These are phyloP conservation scores for Chamaenerion angustifolium DNA, from an alignment of 345 rosid genomes.

Conservation along the genomic window DNA sequence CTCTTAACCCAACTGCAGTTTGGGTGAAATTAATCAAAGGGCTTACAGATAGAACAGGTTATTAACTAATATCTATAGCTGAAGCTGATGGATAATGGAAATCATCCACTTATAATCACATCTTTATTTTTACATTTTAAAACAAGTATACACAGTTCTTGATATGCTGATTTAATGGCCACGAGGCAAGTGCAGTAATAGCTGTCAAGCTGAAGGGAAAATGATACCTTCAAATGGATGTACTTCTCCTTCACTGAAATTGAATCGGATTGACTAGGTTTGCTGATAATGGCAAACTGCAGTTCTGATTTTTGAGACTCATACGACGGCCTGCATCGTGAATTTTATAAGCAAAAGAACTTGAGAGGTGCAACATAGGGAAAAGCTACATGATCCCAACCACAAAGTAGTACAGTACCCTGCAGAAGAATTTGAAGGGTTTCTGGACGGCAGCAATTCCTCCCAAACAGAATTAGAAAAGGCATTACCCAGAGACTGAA, in stretches of 20 bases:
- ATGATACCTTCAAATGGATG: constrained; percentile 81
- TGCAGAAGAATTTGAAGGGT: constrained; percentile 38
- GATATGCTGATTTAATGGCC: too few relatives aligned
- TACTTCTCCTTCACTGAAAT: constrained; percentile 90
- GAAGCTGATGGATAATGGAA: too few relatives aligned
- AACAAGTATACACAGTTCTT: too few relatives aligned
- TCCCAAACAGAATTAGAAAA: constrained; percentile 96
- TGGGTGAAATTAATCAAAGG: too few relatives aligned
- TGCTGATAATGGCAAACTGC: constrained; percentile 24
- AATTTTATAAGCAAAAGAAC: not conserved
- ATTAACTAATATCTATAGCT: too few relatives aligned
- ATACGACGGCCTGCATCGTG: constrained; percentile 22
- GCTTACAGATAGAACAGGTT: too few relatives aligned
- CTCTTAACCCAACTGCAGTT: too few relatives aligned
- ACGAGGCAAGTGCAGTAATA: too few relatives aligned
- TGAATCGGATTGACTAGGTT: constrained; percentile 61
- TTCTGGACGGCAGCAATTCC: constrained; percentile 82
- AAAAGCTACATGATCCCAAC: not conserved
- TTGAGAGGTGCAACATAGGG: constrained; percentile 1
- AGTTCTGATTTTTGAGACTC: constrained; percentile 51
- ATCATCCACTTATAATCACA: too few relatives aligned
- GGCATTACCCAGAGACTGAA: constrained; percentile 88
- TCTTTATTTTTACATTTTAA: too few relatives aligned
- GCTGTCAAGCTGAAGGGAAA: not conserved
- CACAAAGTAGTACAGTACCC: constrained; percentile 28